Evolutionary conservation across 1,284 basidiomycete genomes (phyloP).

Genomic region (Porogramme epimiltina): DNA sequence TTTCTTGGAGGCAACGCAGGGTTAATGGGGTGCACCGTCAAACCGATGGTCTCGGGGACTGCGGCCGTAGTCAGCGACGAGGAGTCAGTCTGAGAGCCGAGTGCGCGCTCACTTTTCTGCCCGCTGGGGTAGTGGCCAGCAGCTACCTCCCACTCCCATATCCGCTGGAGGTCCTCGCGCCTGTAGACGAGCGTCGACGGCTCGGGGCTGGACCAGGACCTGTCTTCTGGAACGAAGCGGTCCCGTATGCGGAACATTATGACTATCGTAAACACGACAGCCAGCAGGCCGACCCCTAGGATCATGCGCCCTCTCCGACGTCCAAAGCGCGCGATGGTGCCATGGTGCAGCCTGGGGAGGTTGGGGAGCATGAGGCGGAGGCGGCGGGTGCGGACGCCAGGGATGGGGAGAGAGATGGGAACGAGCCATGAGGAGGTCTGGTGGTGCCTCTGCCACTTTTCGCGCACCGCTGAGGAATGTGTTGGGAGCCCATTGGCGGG

Average conservation of each 20-base stretch:
- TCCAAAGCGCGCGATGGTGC: constrained; percentile 59
- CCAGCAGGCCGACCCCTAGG: constrained; percentile 49
- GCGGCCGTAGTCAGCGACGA: no score
- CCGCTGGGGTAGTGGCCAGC: constrained; percentile 91
- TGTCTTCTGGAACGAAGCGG: constrained; percentile 57
- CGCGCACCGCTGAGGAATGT: constrained; percentile 63
- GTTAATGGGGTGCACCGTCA: constrained; percentile 63
- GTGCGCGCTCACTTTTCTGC: constrained; percentile 60
- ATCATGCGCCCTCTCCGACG: constrained; percentile 55
- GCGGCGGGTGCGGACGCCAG: constrained; percentile 56
- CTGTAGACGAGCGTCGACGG: constrained; percentile 80
- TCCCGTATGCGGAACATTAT: constrained; percentile 56
- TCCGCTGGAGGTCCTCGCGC: constrained; percentile 77
- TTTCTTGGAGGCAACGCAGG: constrained; percentile 67
- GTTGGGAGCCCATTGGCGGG: constrained; percentile 54
- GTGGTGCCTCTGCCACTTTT: constrained; percentile 61
- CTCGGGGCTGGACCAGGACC: constrained; percentile 71
- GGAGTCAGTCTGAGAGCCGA: no score
- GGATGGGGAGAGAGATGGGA: constrained; percentile 60
- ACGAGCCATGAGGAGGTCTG: constrained; percentile 57
- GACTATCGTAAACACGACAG: constrained; percentile 49
- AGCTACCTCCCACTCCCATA: constrained; percentile 93
- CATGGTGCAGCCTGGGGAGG: constrained; percentile 58
- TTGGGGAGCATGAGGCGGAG: constrained; percentile 37
- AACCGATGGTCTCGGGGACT: constrained; percentile 77